phyloP scores from a whole-genome alignment of 2,329 filamentous ascomycete genomes.

The Sclerotinia spermophila region DNA sequence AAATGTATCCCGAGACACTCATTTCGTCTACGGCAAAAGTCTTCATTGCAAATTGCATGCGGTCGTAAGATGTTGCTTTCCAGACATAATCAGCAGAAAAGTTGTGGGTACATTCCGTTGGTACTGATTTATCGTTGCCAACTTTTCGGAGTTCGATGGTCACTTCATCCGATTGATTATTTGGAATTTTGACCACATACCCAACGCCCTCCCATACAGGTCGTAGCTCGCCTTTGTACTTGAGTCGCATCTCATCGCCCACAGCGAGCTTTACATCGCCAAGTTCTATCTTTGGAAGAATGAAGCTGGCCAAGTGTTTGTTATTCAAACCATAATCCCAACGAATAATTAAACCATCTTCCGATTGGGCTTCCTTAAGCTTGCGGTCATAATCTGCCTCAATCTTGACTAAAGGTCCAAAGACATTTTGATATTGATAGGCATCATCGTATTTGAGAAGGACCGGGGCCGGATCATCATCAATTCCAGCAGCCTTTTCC shows the following conservation, averaged over 20 bases:
- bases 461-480: conserved; percentile 92
- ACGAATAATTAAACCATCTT: conserved; percentile 88
- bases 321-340: conserved; percentile 97
- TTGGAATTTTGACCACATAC: conserved; percentile 98
- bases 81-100: conserved; percentile 99
- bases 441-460: conserved; percentile 93
- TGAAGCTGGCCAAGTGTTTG: conserved; percentile 93
- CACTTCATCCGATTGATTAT: conserved; percentile 98
- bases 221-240: conserved; percentile 91
- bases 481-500: conserved; percentile 85
- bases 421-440: conserved; percentile 98
- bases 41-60: conserved; percentile 99
- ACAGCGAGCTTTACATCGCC: conserved; percentile 97
- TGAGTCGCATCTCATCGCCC: conserved; percentile 95
- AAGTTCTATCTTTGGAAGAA: conserved; percentile 93
- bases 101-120: conserved; percentile 93
- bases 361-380: conserved; percentile 94
- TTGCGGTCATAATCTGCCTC: conserved; percentile 99
- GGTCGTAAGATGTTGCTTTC: conserved; percentile 98
- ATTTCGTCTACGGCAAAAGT: conserved; percentile 97
- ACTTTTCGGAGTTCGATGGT: conserved; percentile 91
- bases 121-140: conserved; percentile 92
- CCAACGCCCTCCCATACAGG: conserved; percentile 95
- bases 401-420: conserved; percentile 96
- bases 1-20: conserved; percentile 98